These are phyloP conservation scores for Suillus clintonianus DNA, from an alignment of 768 basidiomycete species.

Conservation along the genomic window DNA sequence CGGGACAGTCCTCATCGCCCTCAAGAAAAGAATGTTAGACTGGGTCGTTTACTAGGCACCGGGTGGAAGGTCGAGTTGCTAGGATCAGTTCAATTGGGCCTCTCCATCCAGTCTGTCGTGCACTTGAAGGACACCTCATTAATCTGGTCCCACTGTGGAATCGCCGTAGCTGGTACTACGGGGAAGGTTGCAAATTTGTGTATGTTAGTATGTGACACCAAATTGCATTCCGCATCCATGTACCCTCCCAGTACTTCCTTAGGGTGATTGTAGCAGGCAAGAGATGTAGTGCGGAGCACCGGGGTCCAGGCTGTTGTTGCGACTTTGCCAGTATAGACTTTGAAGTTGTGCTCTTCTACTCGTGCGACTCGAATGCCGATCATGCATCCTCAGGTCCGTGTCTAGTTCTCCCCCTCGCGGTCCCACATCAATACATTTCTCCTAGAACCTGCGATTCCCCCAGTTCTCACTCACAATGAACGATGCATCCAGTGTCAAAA, in stretches of 20 bases:
- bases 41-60: too few relatives aligned
- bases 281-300: neutral
- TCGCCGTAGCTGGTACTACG: neutral
- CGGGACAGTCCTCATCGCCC: neutral
- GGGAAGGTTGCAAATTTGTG: neutral
- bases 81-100: neutral
- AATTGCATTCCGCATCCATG: neutral
- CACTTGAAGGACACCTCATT: neutral
- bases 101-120: neutral
- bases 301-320: neutral
- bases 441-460: too few relatives aligned
- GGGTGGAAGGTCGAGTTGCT: neutral
- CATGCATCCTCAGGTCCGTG: neutral
- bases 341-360: neutral
- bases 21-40: neutral
- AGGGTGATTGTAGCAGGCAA: neutral
- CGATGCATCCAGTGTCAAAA: too few relatives aligned
- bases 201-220: neutral
- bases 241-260: neutral
- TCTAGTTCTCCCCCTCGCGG: neutral
- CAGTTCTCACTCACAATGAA: too few relatives aligned
- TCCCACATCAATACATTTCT: neutral
- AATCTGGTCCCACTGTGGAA: neutral
- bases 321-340: neutral
- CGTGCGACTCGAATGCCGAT: neutral